Evolutionary conservation across 176 grass and related monocot genomes (phyloP).

Genomic region (Dendrocalamus sinicus): DNA sequence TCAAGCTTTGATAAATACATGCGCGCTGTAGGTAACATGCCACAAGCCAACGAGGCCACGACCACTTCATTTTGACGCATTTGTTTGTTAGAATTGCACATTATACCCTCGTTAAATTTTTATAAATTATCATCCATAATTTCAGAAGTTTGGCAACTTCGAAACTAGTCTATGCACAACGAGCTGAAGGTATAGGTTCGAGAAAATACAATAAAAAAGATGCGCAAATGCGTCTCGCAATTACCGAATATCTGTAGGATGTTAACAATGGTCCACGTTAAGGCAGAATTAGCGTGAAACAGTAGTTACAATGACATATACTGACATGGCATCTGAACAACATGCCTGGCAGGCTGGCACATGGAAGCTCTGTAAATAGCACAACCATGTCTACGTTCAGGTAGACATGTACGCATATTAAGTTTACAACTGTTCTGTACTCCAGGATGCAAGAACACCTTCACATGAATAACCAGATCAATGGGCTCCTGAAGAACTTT

Average conservation of each 20-base stretch:
- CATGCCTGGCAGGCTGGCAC: background rate
- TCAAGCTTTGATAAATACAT: background rate
- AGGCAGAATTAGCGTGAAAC: background rate
- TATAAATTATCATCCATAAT: background rate
- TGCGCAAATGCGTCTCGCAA: too few relatives aligned
- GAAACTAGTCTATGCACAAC: background rate
- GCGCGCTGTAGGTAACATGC: background rate
- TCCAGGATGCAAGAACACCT: background rate
- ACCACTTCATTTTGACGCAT: background rate
- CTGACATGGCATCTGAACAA: constrained; percentile 8
- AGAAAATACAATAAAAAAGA: background rate
- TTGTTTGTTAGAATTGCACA: background rate
- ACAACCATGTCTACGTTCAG: background rate
- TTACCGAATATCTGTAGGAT: background rate
- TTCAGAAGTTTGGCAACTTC: background rate
- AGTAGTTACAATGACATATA: background rate
- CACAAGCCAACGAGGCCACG: background rate
- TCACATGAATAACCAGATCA: constrained; percentile 30
- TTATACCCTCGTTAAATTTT: background rate
- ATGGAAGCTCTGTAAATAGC: constrained; percentile 1
- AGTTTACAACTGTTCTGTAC: background rate
- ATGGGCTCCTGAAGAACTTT: constrained; percentile 1
- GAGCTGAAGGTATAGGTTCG: background rate
- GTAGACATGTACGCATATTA: constrained; percentile 6
- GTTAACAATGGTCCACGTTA: background rate